These are phyloP conservation scores for Colletotrichum simmondsii DNA, from an alignment of 2,329 filamentous ascomycete species.

Conservation along the genomic window DNA sequence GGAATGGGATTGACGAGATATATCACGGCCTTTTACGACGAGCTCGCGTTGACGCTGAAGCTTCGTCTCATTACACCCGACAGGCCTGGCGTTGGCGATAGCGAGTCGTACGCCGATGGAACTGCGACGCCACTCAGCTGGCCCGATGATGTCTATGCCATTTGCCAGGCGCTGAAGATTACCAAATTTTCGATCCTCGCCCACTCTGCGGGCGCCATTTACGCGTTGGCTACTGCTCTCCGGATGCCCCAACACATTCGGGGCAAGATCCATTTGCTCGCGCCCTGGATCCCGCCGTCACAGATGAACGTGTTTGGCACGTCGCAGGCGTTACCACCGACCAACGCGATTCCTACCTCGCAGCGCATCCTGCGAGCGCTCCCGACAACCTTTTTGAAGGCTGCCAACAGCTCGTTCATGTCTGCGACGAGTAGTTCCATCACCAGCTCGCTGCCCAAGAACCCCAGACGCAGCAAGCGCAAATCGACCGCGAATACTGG, in stretches of 20 bases:
- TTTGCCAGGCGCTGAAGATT: conserved; percentile 91
- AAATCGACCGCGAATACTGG: conserved; percentile 57
- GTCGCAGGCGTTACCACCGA: conserved; percentile 79
- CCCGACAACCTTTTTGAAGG: conserved; percentile 90
- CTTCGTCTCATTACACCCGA: conserved; percentile 93
- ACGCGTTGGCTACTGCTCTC: conserved; percentile 92
- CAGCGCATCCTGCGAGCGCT: conserved; percentile 91
- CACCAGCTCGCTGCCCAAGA: conserved; percentile 79
- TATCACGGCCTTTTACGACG: conserved; percentile 97
- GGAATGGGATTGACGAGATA: conserved; percentile 98
- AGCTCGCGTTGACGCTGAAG: conserved; percentile 88
- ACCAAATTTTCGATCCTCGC: conserved; percentile 96
- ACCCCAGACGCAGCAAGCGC: conserved; percentile 69
- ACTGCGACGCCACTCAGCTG: conserved; percentile 90
- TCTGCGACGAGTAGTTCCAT: conserved; percentile 89
- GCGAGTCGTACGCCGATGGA: conserved; percentile 84
- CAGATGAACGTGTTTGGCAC: conserved; percentile 85
- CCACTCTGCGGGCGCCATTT: conserved; percentile 97
- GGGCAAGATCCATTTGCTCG: conserved; percentile 91
- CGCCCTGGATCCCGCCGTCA: conserved; percentile 96
- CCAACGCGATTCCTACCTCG: conserved; percentile 88
- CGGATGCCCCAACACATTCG: conserved; percentile 97
- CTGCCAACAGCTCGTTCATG: conserved; percentile 96
- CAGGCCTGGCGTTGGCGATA: conserved; percentile 92
- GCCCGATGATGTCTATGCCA: conserved; percentile 90